Percentiles rank a stretch among this genome's conserved stretches.
Conservation (phyloP, 768 basidiomycete species). For the Suillus paluster region DNA sequence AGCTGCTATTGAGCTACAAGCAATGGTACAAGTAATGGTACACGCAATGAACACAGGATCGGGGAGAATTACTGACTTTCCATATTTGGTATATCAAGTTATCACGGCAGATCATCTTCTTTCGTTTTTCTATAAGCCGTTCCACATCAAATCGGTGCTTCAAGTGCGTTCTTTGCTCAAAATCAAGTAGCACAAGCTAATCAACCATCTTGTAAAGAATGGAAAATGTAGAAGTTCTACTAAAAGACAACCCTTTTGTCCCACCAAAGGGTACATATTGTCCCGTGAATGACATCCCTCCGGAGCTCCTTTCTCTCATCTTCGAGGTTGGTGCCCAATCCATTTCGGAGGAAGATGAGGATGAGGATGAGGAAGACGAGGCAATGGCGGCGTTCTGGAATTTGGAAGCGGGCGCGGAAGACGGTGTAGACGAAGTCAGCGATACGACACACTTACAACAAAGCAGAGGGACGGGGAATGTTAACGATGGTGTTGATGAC, state of each 20-base stretch:
- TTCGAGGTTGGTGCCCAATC: constrained; percentile 52
- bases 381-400: background rate
- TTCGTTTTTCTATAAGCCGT: background rate
- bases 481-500: constrained; percentile 11
- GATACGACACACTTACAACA: constrained; percentile 8
- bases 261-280: constrained; percentile 47
- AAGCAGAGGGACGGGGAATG: background rate
- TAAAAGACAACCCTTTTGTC: constrained; percentile 51
- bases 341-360: constrained; percentile 38
- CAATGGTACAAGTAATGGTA: background rate
- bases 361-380: constrained; percentile 40
- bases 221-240: constrained; percentile 21
- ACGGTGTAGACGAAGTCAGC: constrained; percentile 21
- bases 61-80: background rate
- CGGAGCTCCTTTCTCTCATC: constrained; percentile 60
- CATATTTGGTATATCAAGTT: constrained; percentile 4
- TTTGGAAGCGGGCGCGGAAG: constrained; percentile 46
- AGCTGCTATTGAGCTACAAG: background rate
- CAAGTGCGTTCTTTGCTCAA: constrained; percentile 5
- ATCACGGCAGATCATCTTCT: constrained; percentile 1
- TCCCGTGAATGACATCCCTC: constrained; percentile 56
- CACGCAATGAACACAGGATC: background rate
- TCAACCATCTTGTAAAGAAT: background rate
- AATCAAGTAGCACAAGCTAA: background rate
- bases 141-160: background rate